Conservation (phyloP, 441 rosid species). For the Euphorbia schlechtendalii region DNA sequence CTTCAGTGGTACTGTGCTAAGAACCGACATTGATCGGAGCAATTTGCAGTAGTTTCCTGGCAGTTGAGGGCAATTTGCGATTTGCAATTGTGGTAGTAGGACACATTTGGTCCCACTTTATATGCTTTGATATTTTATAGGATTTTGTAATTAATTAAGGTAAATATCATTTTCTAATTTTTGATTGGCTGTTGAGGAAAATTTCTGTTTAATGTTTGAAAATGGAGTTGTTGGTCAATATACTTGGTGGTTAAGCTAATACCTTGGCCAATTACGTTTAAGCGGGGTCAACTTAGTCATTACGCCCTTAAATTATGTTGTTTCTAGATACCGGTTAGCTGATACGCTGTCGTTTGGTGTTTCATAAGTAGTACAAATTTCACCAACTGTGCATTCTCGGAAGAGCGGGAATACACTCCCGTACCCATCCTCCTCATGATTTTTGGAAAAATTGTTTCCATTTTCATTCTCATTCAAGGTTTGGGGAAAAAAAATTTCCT, state of each 20-base stretch:
- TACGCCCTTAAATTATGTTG: background rate
- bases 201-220: constrained; percentile 8
- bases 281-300: background rate
- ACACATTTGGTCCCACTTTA: background rate
- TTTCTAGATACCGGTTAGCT: background rate
- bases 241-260: constrained; percentile 29
- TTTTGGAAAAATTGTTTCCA: no score
- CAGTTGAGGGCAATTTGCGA: background rate
- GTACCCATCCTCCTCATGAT: no score
- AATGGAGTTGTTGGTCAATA: constrained; percentile 10
- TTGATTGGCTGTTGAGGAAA: background rate
- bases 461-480: no score
- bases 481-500: no score
- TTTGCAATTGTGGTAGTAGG: background rate
- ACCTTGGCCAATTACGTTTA: constrained; percentile 13
- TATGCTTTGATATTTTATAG: no score
- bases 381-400: no score
- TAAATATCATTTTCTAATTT: background rate
- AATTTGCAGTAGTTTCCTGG: constrained; percentile 16
- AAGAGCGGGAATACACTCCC: no score
- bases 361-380: no score
- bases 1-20: background rate
- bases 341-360: no score
- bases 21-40: constrained; percentile 13
- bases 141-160: background rate